Evolutionary conservation across 352 stramenopile species (phyloP).

Genomic region (Globisporangium sylvaticum): DNA sequence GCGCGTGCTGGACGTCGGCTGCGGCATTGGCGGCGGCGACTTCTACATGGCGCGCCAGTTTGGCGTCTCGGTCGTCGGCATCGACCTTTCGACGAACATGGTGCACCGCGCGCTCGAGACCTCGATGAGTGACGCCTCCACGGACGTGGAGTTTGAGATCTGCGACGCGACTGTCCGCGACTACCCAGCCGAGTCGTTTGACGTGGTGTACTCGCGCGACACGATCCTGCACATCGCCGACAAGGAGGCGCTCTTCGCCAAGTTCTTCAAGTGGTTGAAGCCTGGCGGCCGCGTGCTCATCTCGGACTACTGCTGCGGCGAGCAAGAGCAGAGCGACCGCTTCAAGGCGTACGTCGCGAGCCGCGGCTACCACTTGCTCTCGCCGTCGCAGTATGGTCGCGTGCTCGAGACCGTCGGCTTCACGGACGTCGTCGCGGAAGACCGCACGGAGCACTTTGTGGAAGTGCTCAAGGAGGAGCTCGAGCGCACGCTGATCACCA

Average conservation of each 20-base stretch:
- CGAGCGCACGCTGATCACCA: constrained; percentile 44
- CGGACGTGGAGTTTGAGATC: constrained; percentile 71
- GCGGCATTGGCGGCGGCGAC: constrained; percentile 87
- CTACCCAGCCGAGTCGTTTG: constrained; percentile 56
- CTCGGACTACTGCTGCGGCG: constrained; percentile 60
- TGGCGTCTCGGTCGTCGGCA: constrained; percentile 66
- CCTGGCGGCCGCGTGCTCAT: constrained; percentile 40
- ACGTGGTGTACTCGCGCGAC: constrained; percentile 50
- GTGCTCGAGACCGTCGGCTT: constrained; percentile 54
- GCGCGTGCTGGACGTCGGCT: constrained; percentile 87
- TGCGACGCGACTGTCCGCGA: constrained; percentile 60
- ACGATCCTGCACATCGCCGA: constrained; percentile 44
- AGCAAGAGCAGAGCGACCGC: constrained; percentile 40
- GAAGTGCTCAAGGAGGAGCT: constrained; percentile 62
- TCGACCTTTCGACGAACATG: constrained; percentile 78
- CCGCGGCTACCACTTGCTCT: constrained; percentile 66
- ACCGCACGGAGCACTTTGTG: constrained; percentile 68
- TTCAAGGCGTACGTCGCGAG: constrained; percentile 59
- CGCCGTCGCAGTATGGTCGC: constrained; percentile 51
- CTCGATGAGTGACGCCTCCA: constrained; percentile 40
- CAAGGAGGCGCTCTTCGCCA: constrained; percentile 35
- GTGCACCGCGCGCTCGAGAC: constrained; percentile 63
- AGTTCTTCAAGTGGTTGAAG: constrained; percentile 42
- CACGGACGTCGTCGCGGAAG: constrained; percentile 45
- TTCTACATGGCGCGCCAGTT: constrained; percentile 91